phyloP scores from a whole-genome alignment of 768 basidiomycete species.

The Xerocomus brunneocitrinus region DNA sequence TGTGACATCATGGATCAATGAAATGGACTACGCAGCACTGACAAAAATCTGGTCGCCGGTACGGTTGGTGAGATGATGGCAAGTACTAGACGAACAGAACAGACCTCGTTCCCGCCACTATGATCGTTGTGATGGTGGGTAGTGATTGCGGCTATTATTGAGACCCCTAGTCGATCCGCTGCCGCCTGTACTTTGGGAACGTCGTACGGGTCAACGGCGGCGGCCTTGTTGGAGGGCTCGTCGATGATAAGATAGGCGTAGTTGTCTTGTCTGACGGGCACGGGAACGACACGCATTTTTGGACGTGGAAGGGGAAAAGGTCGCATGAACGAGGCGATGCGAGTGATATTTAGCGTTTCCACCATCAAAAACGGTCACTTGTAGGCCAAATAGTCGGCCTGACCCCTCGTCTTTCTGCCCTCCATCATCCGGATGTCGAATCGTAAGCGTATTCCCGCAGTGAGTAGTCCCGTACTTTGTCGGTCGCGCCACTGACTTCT shows the following conservation, averaged over 20 bases:
- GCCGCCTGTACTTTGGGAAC: conserved; percentile 61
- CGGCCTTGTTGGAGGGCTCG: conserved; percentile 59
- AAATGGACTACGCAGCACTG: conserved; percentile 10
- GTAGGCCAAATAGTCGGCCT: not conserved
- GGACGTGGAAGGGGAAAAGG: conserved; percentile 11
- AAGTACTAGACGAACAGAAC: conserved; percentile 6
- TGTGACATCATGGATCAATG: not conserved
- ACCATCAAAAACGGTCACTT: not conserved
- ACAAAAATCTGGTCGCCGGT: conserved; percentile 26
- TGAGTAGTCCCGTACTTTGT: conserved; percentile 1
- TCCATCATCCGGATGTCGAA: conserved; percentile 1
- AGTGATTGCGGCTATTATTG: conserved; percentile 71
- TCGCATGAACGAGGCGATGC: conserved; percentile 20
- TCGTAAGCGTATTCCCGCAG: not conserved
- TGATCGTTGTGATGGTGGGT: conserved; percentile 94
- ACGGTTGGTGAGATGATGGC: conserved; percentile 10
- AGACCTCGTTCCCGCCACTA: conserved; percentile 79
- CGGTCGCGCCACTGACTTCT: conserved; percentile 2
- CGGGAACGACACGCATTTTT: conserved; percentile 70
- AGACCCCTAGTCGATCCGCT: conserved; percentile 57
- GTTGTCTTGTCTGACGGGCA: conserved; percentile 78
- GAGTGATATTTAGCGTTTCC: conserved; percentile 3
- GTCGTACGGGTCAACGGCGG: conserved; percentile 79
- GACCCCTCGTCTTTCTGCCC: not conserved
- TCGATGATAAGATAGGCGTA: conserved; percentile 84